phyloP scores from a whole-genome alignment of 164 flowering plant species.

The Sedum album region DNA sequence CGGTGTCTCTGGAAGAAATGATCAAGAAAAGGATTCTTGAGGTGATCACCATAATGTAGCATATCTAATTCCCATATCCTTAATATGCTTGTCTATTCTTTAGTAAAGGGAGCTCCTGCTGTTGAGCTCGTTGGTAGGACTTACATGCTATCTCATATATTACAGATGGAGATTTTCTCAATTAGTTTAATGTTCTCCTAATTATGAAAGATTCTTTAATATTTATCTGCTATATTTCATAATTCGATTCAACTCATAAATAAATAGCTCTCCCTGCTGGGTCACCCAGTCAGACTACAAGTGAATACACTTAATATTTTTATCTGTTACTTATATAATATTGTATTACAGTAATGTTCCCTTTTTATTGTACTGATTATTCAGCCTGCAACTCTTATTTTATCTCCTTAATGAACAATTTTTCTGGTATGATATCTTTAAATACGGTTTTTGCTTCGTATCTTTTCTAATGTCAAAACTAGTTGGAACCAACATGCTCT shows the following conservation, averaged over 20 bases:
- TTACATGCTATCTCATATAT: not conserved
- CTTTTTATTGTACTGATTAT: not conserved
- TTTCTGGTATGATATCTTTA: not conserved
- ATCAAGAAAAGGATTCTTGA: constrained; percentile 63
- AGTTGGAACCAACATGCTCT: not conserved
- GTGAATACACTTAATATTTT: not conserved
- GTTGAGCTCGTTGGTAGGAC: not conserved
- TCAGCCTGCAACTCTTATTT: not conserved
- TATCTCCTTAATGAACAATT: not conserved
- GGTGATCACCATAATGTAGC: constrained; percentile 28
- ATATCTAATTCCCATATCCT: not conserved
- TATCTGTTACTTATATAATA: too few relatives aligned
- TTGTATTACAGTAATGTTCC: not conserved
- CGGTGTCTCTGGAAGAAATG: constrained; percentile 71
- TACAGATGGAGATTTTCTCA: not conserved
- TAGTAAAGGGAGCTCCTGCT: not conserved
- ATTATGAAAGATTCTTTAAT: not conserved
- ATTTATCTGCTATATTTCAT: not conserved
- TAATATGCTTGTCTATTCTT: not conserved
- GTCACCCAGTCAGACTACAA: not conserved
- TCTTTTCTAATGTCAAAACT: not conserved
- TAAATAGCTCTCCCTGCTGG: too few relatives aligned
- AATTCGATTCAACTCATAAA: too few relatives aligned
- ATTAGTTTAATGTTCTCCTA: not conserved
- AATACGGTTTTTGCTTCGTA: not conserved